phyloP scores from a whole-genome alignment of 345 rosid species.

The Hypericum androsaemum region DNA sequence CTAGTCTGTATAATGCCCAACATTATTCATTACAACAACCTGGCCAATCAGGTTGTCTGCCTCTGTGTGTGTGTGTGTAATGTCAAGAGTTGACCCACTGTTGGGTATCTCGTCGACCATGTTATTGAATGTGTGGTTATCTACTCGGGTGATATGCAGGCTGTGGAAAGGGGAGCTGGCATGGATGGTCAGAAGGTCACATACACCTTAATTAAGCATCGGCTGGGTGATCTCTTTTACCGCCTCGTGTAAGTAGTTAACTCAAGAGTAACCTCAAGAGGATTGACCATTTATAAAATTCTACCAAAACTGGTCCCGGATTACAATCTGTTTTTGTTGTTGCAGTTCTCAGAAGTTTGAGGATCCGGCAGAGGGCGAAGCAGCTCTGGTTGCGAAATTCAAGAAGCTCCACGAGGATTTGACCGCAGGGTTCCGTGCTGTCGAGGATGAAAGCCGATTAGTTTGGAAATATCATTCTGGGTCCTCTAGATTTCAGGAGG shows the following conservation, averaged over 20 bases:
- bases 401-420: conserved; percentile 77
- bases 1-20: conserved; percentile 99
- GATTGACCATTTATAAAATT: neutral
- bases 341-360: conserved; percentile 94
- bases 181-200: conserved; percentile 98
- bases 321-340: neutral
- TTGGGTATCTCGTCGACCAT: neutral
- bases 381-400: conserved; percentile 72
- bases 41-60: conserved; percentile 95
- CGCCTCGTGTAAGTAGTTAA: conserved; percentile 82
- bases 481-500: no score
- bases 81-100: no score
- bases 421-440: conserved; percentile 82
- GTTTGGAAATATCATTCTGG: neutral
- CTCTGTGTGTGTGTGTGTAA: neutral
- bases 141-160: conserved; percentile 31
- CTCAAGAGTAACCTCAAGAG: neutral
- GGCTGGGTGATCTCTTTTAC: conserved; percentile 94
- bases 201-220: conserved; percentile 86
- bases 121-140: neutral
- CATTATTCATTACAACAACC: conserved; percentile 83
- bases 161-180: conserved; percentile 95
- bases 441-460: conserved; percentile 96
- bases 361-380: conserved; percentile 99
- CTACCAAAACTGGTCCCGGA: neutral